Base-by-base conservation (phyloP, 2,329 filamentous ascomycete genomes). In the Diaporthe amygdali region DNA sequence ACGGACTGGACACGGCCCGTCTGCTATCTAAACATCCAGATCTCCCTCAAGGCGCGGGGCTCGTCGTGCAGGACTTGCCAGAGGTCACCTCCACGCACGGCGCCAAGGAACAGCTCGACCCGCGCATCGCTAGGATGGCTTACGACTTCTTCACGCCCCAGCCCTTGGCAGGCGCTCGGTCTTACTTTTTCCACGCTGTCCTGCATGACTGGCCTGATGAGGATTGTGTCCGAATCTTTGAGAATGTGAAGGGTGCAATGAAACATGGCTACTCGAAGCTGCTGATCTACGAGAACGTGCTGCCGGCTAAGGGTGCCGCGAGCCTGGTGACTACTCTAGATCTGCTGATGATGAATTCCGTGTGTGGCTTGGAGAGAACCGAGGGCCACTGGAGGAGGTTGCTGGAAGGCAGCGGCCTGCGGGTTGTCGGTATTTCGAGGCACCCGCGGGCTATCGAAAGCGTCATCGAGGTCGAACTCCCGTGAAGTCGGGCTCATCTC, bases 121-220 rank as follows among this genome's bases (percentile, higher is more conserved):
- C 75, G 77, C 56, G 56, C 39, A 63, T 46, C 56, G 46, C 56
- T 10, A 46, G 56, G 39, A 46, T 63, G 66, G 72, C 74, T 2
- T 78, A 84, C 70, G 79, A 84, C 66, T 81, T 83, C 72, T 82
- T 84, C 68, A 79, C 77, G 0, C 77, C 79, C 6, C 83, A 85
- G 66, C 82, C 82, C 0, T 72, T 85, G 9, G 79, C 76, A 30
- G 83, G 82, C 3, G 83, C 83, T 0, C 79, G 79, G 7, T 78
- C 76, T 6, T 66, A 70, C 20, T 70, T 66, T 34, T 30, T 66
- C 30, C 73, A 79, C 51, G 76, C 76, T 9, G 77, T 82, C 3
- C 67, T 81, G 32, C 79, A 82, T 69, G 78, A 82, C 73, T 81
- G 78, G 75, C 75, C 77, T 25, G 77, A 61, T 5, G 41, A 59